Conservation (phyloP, 352 stramenopile species). For the Globisporangium nodosum region DNA sequence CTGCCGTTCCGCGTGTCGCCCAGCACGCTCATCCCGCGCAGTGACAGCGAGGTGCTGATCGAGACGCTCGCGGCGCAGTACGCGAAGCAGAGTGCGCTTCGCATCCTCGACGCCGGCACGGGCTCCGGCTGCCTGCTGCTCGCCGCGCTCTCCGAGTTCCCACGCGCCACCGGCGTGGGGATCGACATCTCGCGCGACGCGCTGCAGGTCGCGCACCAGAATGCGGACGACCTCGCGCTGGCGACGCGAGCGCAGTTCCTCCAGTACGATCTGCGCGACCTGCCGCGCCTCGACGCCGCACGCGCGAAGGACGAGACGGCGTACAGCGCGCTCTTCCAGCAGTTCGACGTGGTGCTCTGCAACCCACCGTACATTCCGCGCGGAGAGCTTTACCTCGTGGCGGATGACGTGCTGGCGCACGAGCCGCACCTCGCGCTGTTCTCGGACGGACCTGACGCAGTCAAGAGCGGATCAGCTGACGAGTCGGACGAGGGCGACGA, state of each 20-base stretch:
- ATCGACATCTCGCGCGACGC: slow-evolving; percentile 55
- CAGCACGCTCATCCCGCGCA: slow-evolving; percentile 75
- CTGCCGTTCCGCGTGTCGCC: slow-evolving; percentile 43
- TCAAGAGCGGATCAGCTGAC: neutral
- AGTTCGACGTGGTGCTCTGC: slow-evolving; percentile 67
- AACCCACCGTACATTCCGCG: slow-evolving; percentile 73
- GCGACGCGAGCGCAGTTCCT: slow-evolving; percentile 18
- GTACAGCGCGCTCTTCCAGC: slow-evolving; percentile 17
- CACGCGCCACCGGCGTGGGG: slow-evolving; percentile 39
- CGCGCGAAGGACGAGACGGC: neutral
- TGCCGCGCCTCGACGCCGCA: slow-evolving; percentile 4
- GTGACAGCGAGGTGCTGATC: slow-evolving; percentile 76
- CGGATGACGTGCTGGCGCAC: slow-evolving; percentile 46
- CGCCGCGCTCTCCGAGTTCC: slow-evolving; percentile 55
- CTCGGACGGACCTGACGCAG: slow-evolving; percentile 29
- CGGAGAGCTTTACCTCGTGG: slow-evolving; percentile 48
- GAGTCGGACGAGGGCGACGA: neutral
- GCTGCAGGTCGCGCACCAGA: slow-evolving; percentile 44
- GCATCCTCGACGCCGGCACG: slow-evolving; percentile 67
- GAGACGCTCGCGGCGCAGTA: slow-evolving; percentile 54
- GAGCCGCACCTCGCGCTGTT: slow-evolving; percentile 76
- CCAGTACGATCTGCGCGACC: slow-evolving; percentile 27
- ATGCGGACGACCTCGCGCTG: slow-evolving; percentile 26
- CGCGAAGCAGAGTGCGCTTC: slow-evolving; percentile 22
- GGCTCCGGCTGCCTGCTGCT: slow-evolving; percentile 66